Conservation (phyloP, 805 yeast genomes). For the Hanseniaspora occidentalis region DNA sequence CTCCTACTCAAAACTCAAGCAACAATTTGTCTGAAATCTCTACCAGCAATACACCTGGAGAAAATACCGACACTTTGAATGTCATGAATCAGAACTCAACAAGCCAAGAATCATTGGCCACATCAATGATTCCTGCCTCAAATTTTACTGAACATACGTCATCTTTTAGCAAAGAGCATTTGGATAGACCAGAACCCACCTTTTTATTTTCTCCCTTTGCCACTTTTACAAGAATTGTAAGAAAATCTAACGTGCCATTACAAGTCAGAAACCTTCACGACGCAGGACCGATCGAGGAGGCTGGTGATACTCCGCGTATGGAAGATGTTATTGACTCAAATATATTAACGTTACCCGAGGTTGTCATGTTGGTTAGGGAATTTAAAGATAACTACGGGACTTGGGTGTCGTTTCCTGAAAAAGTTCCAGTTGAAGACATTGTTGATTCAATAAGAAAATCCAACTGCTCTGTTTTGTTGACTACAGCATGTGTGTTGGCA, state of each 20-base stretch:
- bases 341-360: slow-evolving; percentile 36
- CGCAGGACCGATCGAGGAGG: slow-evolving; percentile 3
- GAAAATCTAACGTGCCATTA: slow-evolving; percentile 4
- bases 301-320: slow-evolving; percentile 5
- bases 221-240: slow-evolving; percentile 2
- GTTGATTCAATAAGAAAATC: slow-evolving; percentile 33
- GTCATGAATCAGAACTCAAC: too few relatives aligned
- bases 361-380: slow-evolving; percentile 36
- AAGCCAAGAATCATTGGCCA: too few relatives aligned
- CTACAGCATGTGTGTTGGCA: slow-evolving; percentile 52
- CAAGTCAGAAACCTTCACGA: slow-evolving; percentile 7
- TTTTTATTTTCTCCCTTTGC: slow-evolving; percentile 5
- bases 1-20: too few relatives aligned
- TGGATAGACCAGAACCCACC: not conserved
- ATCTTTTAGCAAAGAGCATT: not conserved
- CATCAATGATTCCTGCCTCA: too few relatives aligned
- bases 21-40: too few relatives aligned
- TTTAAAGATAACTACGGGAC: slow-evolving; percentile 61
- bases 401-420: slow-evolving; percentile 63
- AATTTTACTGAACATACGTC: too few relatives aligned
- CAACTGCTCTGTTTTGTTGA: slow-evolving; percentile 50
- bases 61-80: too few relatives aligned
- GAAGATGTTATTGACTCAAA: slow-evolving; percentile 41
- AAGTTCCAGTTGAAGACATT: slow-evolving; percentile 34
- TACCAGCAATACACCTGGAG: too few relatives aligned